Base-by-base conservation (phyloP, 139 green algal species). In the Raphidocelis subcapitata region DNA sequence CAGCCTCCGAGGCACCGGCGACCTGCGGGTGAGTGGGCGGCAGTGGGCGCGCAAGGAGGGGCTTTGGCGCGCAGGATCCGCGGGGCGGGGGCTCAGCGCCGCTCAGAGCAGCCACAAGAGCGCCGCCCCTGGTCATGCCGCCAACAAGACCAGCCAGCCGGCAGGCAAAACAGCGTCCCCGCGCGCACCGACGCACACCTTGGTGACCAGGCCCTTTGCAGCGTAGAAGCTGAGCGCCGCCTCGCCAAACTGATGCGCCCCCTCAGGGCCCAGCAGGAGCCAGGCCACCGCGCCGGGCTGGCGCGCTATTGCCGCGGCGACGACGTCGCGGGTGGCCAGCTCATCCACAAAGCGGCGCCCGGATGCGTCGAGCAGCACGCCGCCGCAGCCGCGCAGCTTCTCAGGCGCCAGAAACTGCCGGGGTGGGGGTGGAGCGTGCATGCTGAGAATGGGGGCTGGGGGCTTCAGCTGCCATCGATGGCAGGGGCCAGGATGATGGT, bases 331-430 rank as follows among this genome's bases (percentile, higher is more conserved):
- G 1, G 79, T 88, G 4, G 52, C 72, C 29, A 96, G 84, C 78
- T 96, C 91, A 52, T 96, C 75, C 26, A 90, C 84, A 81, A 96
- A 95, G 20, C 91, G 75, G 3, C 73, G 23, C 1, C 86, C 90
- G 29, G 76, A 26, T 0, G 8, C 20, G 74, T 89, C 83, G 3
- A 95, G 62, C 71, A 95, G 65, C 12, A 95, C 81, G 29, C 65
- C 81, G 23, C 81, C 81, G 49, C 75, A 73, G 26, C 91, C 91
- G 2, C 90, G 82, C 63, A 96, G 84, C 77, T 87, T 89, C 76
- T 96, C 91, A 18, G 89, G 83, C 0, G 87, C 90, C 47, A 95
- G 77, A 66, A 91, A 90, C 82, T 84, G 73, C 1, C 44, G 56
- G n/a, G 56, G 0, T 5, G 18, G 5, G 29, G 32, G 23, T 26